A percentile compares a stretch with the other conserved stretches of the same genome.
These are phyloP conservation scores for Escallonia herrerae DNA, from an alignment of 129 eudicot genomes.

Conservation along the genomic window DNA sequence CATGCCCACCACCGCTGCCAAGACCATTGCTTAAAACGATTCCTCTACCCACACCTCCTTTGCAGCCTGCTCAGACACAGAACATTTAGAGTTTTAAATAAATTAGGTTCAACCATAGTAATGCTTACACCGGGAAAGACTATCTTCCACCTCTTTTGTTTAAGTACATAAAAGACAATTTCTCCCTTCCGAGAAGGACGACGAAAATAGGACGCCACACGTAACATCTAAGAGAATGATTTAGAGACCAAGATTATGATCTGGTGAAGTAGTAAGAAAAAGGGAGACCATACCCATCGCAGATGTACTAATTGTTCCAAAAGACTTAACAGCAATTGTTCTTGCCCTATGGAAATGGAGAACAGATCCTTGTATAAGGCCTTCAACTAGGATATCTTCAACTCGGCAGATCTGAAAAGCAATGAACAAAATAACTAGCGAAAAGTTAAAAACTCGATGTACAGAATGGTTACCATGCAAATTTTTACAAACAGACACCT, in stretches of 20 bases:
- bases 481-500: constrained; percentile 37
- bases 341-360: constrained; percentile 91
- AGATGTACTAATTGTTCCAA: constrained; percentile 80
- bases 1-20: constrained; percentile 97
- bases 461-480: background rate
- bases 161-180: background rate
- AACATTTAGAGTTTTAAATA: background rate
- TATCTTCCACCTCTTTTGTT: background rate
- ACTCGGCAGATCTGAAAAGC: constrained; percentile 80
- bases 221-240: no score
- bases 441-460: background rate
- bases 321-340: constrained; percentile 52
- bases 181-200: background rate
- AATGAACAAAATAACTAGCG: background rate
- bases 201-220: no score
- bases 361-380: constrained; percentile 79
- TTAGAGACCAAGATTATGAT: background rate
- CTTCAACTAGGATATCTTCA: constrained; percentile 93
- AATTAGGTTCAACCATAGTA: background rate
- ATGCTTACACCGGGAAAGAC: background rate
- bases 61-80: constrained; percentile 58
- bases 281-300: constrained; percentile 60
- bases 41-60: constrained; percentile 77
- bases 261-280: background rate
- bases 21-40: constrained; percentile 37